A percentile compares a stretch with the other conserved stretches of the same genome.
These are phyloP conservation scores for Globisporangium lucens DNA, from an alignment of 352 stramenopile species.

Conservation along the genomic window DNA sequence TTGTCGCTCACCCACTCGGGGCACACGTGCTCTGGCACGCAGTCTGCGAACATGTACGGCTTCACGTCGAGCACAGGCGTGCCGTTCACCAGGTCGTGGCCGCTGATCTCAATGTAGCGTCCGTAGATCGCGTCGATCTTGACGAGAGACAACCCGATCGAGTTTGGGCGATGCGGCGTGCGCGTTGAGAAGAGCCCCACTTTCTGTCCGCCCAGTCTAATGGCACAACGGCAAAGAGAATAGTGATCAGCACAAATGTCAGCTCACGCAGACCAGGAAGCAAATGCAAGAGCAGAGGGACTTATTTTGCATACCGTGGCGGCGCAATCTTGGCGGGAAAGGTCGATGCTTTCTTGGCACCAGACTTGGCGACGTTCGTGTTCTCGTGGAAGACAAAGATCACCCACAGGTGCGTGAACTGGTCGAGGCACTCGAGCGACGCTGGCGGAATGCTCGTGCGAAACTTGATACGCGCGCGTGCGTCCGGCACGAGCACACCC, in stretches of 20 bases:
- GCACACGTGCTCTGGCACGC: conserved; percentile 47
- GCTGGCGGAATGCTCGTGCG: conserved; percentile 67
- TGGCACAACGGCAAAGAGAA: not conserved
- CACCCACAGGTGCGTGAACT: conserved; percentile 90
- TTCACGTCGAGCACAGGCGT: conserved; percentile 99
- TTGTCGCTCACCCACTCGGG: conserved; percentile 69
- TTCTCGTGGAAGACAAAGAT: conserved; percentile 92
- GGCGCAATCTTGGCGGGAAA: conserved; percentile 82
- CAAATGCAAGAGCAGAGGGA: not conserved
- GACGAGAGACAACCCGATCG: conserved; percentile 90
- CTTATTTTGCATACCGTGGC: conserved; percentile 26
- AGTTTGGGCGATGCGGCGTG: conserved; percentile 96
- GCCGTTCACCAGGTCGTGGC: conserved; percentile 94
- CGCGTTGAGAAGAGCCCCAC: conserved; percentile 96
- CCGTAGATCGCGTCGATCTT: conserved; percentile 87
- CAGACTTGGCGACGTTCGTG: conserved; percentile 68
- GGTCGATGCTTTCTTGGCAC: conserved; percentile 43
- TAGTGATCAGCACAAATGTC: not conserved
- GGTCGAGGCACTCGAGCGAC: conserved; percentile 74
- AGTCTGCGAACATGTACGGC: conserved; percentile 93
- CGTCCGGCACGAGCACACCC: conserved; percentile 62
- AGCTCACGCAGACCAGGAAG: not conserved
- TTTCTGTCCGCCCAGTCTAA: conserved; percentile 68
- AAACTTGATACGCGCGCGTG: conserved; percentile 72
- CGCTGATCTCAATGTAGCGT: conserved; percentile 87